Base-by-base conservation (phyloP, 345 rosid species). In the Rubroshorea leprosula region DNA sequence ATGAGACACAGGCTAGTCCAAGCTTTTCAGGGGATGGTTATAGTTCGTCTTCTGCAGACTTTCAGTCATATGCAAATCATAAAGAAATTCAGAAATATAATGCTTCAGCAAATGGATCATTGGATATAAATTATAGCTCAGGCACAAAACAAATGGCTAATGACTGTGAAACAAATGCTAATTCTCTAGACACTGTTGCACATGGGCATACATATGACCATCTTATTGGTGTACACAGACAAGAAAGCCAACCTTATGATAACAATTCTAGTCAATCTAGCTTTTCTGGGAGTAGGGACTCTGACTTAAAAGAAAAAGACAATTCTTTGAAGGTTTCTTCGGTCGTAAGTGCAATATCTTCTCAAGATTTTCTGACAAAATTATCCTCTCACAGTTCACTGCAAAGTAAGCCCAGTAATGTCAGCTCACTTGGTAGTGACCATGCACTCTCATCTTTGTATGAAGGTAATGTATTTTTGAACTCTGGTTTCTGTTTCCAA, bases 91-190 rank as follows among this genome's bases (percentile, higher is more conserved):
- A n/a, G n/a, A n/a, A n/a, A n/a, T n/a, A n/a, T n/a, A n/a, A n/a
- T n/a, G n/a, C n/a, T n/a, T n/a, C n/a, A n/a, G 78, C 55, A 61
- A 59, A 82, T 61, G 78, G 59, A 29, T 62, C 58, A 21, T 63
- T 60, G n/a, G 70, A 23, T 70, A 39, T 55, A 59, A 70, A 53
- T 64, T 57, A 59, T 69, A 70, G 70, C 54, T 54, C 50, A 70
- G 78, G 55, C 50, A 54, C 62, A 60, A 66, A 65, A 57, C 71
- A 64, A 68, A 59, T 65, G 38, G 58, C 54, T 13, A 64, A 66
- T 63, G 82, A 74, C 60, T 65, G 77, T 58, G 55, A 45, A 29
- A 23, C 45, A 55, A 43, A 60, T 55, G 23, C 46, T 55, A 73
- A 62, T 49, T 63, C 68, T 45, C 68, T 76, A 18, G 60, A 49